Evolutionary conservation across 805 yeast genomes (phyloP), one percentile per base, ranked within the genome.

Genomic region (Yamadazyma takamatsuzukensis): DNA sequence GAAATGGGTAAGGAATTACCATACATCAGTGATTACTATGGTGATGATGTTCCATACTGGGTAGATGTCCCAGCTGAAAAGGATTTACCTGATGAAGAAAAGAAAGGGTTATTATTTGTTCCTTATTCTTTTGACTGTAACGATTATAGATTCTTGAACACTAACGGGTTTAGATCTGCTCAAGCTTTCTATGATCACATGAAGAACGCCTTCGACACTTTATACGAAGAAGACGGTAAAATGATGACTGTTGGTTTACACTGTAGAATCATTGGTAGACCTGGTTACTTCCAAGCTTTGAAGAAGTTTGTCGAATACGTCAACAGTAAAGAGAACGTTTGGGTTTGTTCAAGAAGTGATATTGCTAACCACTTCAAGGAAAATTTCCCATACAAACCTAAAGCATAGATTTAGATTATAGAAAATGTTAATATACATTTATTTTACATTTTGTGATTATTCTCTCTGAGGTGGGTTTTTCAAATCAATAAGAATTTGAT

Each of bases 131-230:
- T 36, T 21, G 56, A 48, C 21, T 42, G 45, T 31, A 52, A 52
- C 25, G 57, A 52, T 34, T 52, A 42, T 30, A 45, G 53, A 26
- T 46, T 49, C 36, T 35, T 43, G 30, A 43, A 32, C 30, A 34
- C 54, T 4, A 32, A 44, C 14, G 55, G 55, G 7, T 49, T 49
- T 24, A 47, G 54, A 18, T 44, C 54, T 13, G 45, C 47, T 14
- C 35, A 44, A 32, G 47, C 49, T 11, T 52, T 50, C 31, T 44
- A 34, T 15, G 58, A 53, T 21, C 60, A 62, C 39, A 36, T 60
- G 31, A 56, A 53, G 31, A 52, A 58, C 29, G 59, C 63, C 10
- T 62, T 62, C 36, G 67, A 61, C 19, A 40, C 44, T 17, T 34
- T 40, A 12, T 40, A 40, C 24, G 44, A 30, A 31, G 44, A 40